Evolutionary conservation across 805 yeast species (phyloP), one percentile per base, ranked within the genome.

Genomic region (Candida suzukii): DNA sequence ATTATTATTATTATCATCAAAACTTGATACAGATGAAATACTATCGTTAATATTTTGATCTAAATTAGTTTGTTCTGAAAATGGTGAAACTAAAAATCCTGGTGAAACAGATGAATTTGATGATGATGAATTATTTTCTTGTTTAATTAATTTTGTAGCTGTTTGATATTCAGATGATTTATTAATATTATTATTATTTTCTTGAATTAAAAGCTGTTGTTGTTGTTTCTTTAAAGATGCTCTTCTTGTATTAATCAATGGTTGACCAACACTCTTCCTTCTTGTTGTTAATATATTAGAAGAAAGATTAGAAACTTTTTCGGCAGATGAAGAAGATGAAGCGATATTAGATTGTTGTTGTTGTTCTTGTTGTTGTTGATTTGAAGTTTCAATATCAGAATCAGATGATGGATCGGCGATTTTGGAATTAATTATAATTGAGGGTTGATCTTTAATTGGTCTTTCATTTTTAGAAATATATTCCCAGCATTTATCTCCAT

Each of bases 401-500:
- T 4, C 14, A 5, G 28, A 16, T 34, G 66, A 55, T 14, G 65
- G 66, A 39, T 60, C 63, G 14, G 66, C 63, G 26, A 63, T 51
- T 21, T 55, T 50, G 2, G 60, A 53, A 38, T 58, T 53, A 31
- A 63, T 60, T 16, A 59, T 50, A 20, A 63, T 55, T 3, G 59
- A 50, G 13, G 47, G 45, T 4, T 41, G 36, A 27, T 46, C 39
- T 17, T 43, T 37, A 12, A 46, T 43, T 18, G 45, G 44, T 6
- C 36, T 22, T 51, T 49, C 12, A 35, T 40, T 24, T 46, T 48
- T 24, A n/a, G 29, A 18, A 49, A 80, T 66, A 50, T 60, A 78
- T 47, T 76, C 80, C 69, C 77, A 81, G 56, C 95, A 84, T 47
- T 80, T 78, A 55, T 87, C 95, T 39, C 95, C 95, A 53, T 87